Conservation (phyloP, 2,329 filamentous ascomycete genomes). For the Aspergillus sp. region DNA sequence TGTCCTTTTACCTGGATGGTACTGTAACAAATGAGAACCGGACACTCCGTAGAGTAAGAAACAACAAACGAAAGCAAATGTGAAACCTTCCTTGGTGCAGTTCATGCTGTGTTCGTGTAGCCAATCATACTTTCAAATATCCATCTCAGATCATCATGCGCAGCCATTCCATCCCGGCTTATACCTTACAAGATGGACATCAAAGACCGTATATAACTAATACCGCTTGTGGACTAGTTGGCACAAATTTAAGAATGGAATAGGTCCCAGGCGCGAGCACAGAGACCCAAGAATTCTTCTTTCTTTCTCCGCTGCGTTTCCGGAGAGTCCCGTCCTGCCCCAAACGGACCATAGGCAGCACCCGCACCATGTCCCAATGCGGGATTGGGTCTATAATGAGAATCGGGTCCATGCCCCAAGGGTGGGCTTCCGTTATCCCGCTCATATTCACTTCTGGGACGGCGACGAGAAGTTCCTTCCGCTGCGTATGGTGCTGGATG, state of each 20-base stretch:
- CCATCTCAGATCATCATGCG: constrained; percentile 16
- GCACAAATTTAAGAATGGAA: constrained; percentile 73
- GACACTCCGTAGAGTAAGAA: constrained; percentile 5
- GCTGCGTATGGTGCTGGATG: constrained; percentile 38
- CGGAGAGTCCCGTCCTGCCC: constrained; percentile 77
- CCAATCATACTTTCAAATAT: constrained; percentile 20
- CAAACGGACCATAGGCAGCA: constrained; percentile 66
- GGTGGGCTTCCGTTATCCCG: constrained; percentile 82
- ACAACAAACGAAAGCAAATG: constrained; percentile 5
- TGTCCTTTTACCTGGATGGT: constrained; percentile 7
- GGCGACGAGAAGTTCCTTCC: constrained; percentile 57
- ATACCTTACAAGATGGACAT: neutral
- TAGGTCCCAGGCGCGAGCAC: constrained; percentile 90
- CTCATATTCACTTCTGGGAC: constrained; percentile 87
- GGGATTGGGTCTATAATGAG: constrained; percentile 40
- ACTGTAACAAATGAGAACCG: constrained; percentile 1
- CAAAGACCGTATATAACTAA: neutral
- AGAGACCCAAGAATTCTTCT: constrained; percentile 85
- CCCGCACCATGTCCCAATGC: constrained; percentile 27
- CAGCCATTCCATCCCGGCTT: neutral
- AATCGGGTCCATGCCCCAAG: constrained; percentile 69
- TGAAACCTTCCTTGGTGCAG: constrained; percentile 3
- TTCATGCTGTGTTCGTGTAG: constrained; percentile 23
- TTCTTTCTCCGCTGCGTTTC: constrained; percentile 84
- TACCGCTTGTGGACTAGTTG: neutral